Percentiles rank a stretch among this genome's conserved stretches.
Evolutionary conservation across 441 rosid species (phyloP).

Genomic region (Codiaeum variegatum): DNA sequence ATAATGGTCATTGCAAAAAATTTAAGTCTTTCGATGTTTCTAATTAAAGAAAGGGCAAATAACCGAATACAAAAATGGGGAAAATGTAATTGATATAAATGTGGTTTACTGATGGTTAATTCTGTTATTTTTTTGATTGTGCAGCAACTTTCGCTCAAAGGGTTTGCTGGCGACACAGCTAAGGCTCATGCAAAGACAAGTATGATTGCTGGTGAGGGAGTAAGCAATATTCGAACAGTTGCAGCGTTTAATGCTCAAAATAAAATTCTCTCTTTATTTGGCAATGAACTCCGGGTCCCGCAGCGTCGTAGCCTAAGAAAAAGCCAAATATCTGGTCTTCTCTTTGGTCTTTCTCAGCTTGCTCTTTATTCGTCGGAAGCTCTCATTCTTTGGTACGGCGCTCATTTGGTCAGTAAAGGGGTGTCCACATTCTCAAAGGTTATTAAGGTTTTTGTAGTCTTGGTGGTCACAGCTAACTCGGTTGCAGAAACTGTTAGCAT

Average conservation of each 20-base stretch:
- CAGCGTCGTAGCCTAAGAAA: slow-evolving; percentile 63
- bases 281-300: slow-evolving; percentile 76
- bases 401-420: slow-evolving; percentile 85
- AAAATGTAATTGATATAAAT: too few relatives aligned
- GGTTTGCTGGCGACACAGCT: slow-evolving; percentile 98
- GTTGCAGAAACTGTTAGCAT: slow-evolving; percentile 98
- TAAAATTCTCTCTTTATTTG: slow-evolving; percentile 78
- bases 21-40: too few relatives aligned
- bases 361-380: slow-evolving; percentile 90
- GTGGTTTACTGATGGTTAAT: slow-evolving; percentile 15
- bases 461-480: slow-evolving; percentile 90
- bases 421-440: slow-evolving; percentile 93
- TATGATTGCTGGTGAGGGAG: slow-evolving; percentile 99
- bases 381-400: slow-evolving; percentile 95
- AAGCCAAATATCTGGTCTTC: slow-evolving; percentile 84
- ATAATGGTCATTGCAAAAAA: too few relatives aligned
- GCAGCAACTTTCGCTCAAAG: slow-evolving; percentile 95
- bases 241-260: slow-evolving; percentile 95
- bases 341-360: slow-evolving; percentile 92
- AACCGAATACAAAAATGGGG: too few relatives aligned
- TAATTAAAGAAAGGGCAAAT: too few relatives aligned
- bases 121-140: slow-evolving; percentile 22
- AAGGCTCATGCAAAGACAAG: slow-evolving; percentile 98
- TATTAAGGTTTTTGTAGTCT: slow-evolving; percentile 91
- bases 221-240: slow-evolving; percentile 93